phyloP scores from a whole-genome alignment of 345 rosid genomes.

The Euclidium syriacum region DNA sequence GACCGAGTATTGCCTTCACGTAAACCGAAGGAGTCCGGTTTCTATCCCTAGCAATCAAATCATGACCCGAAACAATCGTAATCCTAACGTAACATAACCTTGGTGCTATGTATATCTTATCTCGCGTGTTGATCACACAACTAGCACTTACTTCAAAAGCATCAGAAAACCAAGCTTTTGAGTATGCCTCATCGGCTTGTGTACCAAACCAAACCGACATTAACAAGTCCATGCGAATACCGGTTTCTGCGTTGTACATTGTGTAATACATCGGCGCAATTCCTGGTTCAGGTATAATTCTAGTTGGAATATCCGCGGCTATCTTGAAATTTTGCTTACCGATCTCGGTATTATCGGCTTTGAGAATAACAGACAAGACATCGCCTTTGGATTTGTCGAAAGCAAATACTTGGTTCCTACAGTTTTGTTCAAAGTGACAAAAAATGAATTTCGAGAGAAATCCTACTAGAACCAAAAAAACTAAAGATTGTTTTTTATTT shows the following conservation, averaged over 20 bases:
- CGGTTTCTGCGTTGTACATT: not conserved
- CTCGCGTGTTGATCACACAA: slow-evolving; percentile 19
- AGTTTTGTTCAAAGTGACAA: no score
- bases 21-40: not conserved
- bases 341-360: not conserved
- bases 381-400: slow-evolving; percentile 25
- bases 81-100: slow-evolving; percentile 25
- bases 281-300: slow-evolving; percentile 22
- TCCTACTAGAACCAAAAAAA: no score
- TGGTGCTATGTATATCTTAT: slow-evolving; percentile 23
- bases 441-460: no score
- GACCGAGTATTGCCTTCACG: slow-evolving; percentile 17
- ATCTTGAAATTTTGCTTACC: slow-evolving; percentile 12
- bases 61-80: slow-evolving; percentile 24
- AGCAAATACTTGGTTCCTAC: slow-evolving; percentile 26
- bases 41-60: not conserved
- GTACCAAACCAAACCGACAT: slow-evolving; percentile 28
- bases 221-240: not conserved
- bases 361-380: slow-evolving; percentile 11
- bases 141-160: slow-evolving; percentile 4
- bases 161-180: slow-evolving; percentile 21
- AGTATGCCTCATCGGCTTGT: slow-evolving; percentile 21
- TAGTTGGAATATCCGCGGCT: slow-evolving; percentile 4
- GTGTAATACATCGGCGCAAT: slow-evolving; percentile 7
- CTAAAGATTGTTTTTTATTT: no score